A percentile compares a stretch with the other conserved stretches of the same genome.
These are phyloP conservation scores for Trichosporon asahii DNA, from an alignment of 1,284 basidiomycete species.

Conservation along the genomic window DNA sequence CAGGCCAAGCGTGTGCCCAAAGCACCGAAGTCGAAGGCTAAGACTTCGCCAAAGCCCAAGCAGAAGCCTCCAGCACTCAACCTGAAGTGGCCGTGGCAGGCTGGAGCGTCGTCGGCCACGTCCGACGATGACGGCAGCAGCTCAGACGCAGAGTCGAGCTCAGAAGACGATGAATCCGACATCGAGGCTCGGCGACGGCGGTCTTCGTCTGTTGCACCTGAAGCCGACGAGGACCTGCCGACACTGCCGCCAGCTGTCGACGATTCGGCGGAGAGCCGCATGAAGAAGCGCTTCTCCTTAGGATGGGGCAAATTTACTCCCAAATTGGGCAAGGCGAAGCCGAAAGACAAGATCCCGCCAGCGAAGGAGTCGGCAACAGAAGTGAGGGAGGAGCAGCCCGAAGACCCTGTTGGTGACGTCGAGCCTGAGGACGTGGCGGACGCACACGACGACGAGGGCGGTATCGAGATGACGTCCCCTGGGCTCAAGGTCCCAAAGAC, in stretches of 20 bases:
- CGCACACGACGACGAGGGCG: not conserved
- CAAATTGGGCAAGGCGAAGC: slow-evolving; percentile 21
- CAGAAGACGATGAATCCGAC: slow-evolving; percentile 14
- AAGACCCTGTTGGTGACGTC: slow-evolving; percentile 4
- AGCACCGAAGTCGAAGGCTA: slow-evolving; percentile 6
- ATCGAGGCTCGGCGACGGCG: slow-evolving; percentile 15
- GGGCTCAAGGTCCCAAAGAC: not conserved
- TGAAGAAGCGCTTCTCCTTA: slow-evolving; percentile 29
- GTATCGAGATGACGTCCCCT: slow-evolving; percentile 2
- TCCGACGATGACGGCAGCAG: slow-evolving; percentile 16
- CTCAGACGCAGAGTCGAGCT: slow-evolving; percentile 16
- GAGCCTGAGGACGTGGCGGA: not conserved
- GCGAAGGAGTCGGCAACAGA: not conserved
- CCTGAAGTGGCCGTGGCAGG: slow-evolving; percentile 6
- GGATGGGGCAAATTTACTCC: slow-evolving; percentile 39
- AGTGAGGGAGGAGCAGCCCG: slow-evolving; percentile 13
- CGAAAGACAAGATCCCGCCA: slow-evolving; percentile 14
- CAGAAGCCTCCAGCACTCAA: slow-evolving; percentile 4
- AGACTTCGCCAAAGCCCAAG: slow-evolving; percentile 17
- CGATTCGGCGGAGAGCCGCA: slow-evolving; percentile 18
- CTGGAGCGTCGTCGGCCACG: not conserved
- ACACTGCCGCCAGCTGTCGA: slow-evolving; percentile 13
- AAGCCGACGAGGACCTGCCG: slow-evolving; percentile 38
- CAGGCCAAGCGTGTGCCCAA: slow-evolving; percentile 28
- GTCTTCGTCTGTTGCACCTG: slow-evolving; percentile 27